phyloP scores from a whole-genome alignment of 176 grass and related monocot species.

The Aegilops speltoides region DNA sequence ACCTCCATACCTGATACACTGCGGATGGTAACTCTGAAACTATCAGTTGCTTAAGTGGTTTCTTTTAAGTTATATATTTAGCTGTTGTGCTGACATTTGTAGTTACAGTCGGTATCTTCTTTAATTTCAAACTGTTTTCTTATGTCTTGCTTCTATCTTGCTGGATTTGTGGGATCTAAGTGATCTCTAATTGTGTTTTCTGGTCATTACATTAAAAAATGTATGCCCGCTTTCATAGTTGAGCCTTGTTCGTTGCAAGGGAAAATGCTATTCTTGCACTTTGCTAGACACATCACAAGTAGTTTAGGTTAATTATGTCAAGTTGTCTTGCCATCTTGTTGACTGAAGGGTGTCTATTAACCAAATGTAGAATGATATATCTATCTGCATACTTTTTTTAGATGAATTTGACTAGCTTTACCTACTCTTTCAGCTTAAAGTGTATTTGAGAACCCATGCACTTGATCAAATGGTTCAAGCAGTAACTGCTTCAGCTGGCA shows the following conservation, averaged over 20 bases:
- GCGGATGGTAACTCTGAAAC: slow-evolving; percentile 65
- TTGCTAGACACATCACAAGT: neutral
- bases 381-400: slow-evolving; percentile 3
- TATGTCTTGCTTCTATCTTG: neutral
- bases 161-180: neutral
- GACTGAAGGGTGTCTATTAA: slow-evolving; percentile 8
- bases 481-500: slow-evolving; percentile 75
- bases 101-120: neutral
- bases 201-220: neutral
- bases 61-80: slow-evolving; percentile 3
- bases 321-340: neutral
- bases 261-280: neutral
- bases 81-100: neutral
- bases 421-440: slow-evolving; percentile 68
- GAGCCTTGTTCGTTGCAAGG: neutral
- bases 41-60: slow-evolving; percentile 1
- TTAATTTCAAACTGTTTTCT: neutral
- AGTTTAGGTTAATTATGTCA: slow-evolving; percentile 22
- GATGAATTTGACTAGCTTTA: slow-evolving; percentile 38
- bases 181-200: neutral
- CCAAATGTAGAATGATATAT: slow-evolving; percentile 7
- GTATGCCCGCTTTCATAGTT: neutral
- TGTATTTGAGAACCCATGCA: slow-evolving; percentile 90
- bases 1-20: slow-evolving; percentile 81
- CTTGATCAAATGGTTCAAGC: slow-evolving; percentile 98